Conservation (phyloP, 1,284 basidiomycete genomes). For the Stereum hirsutum region DNA sequence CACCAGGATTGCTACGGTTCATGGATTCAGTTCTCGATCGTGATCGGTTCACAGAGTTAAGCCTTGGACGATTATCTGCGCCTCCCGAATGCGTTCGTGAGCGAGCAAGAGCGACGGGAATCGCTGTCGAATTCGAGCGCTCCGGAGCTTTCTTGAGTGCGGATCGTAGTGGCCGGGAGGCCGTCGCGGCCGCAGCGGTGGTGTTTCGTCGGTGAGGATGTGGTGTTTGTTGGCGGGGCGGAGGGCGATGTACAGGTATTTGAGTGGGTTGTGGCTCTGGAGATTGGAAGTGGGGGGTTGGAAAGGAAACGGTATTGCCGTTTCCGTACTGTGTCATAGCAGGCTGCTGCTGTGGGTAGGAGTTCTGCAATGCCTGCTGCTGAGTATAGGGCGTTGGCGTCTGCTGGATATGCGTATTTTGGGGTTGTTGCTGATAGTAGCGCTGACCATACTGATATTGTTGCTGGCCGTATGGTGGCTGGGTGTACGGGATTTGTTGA, state of each 20-base stretch:
- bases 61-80: slow-evolving; percentile 14
- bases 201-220: slow-evolving; percentile 11
- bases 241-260: slow-evolving; percentile 10
- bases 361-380: slow-evolving; percentile 8
- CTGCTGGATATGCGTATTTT: slow-evolving; percentile 4
- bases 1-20: no score
- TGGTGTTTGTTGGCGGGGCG: slow-evolving; percentile 13
- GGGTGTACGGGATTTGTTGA: no score
- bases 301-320: slow-evolving; percentile 8
- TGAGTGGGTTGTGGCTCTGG: slow-evolving; percentile 8
- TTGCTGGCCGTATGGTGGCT: no score
- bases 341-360: slow-evolving; percentile 3
- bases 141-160: slow-evolving; percentile 46
- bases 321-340: slow-evolving; percentile 3
- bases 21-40: slow-evolving; percentile 8
- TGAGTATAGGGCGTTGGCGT: slow-evolving; percentile 7
- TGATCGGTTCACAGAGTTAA: slow-evolving; percentile 13
- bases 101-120: slow-evolving; percentile 2
- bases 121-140: slow-evolving; percentile 12
- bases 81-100: slow-evolving; percentile 9
- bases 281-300: slow-evolving; percentile 5
- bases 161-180: slow-evolving; percentile 34
- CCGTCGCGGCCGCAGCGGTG: not conserved
- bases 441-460: slow-evolving; percentile 7
- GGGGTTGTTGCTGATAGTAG: slow-evolving; percentile 3